phyloP scores from a whole-genome alignment of 2,329 filamentous ascomycete species.

The Raffaelea arxii region DNA sequence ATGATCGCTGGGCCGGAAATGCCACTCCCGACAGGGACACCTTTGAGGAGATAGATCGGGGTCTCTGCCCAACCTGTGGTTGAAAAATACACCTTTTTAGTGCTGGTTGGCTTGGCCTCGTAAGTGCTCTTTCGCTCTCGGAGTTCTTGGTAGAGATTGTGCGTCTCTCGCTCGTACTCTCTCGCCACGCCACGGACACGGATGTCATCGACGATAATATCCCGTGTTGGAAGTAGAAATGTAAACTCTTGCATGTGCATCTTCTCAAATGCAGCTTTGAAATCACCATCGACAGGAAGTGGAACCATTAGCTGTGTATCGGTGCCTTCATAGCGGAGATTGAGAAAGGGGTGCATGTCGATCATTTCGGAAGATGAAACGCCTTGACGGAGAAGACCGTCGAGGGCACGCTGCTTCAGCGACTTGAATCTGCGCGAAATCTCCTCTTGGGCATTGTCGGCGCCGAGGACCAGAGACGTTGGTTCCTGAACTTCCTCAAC shows the following conservation, averaged over 20 bases:
- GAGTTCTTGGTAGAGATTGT: constrained; percentile 75
- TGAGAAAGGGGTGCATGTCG: constrained; percentile 87
- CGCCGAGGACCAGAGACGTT: not conserved
- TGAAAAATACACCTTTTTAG: not conserved
- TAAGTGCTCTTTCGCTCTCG: constrained; percentile 62
- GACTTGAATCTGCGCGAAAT: not conserved
- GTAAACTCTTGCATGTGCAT: constrained; percentile 90
- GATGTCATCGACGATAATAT: constrained; percentile 86
- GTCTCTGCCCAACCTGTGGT: not conserved
- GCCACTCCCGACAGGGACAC: constrained; percentile 12
- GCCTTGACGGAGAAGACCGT: constrained; percentile 63
- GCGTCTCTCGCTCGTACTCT: constrained; percentile 63
- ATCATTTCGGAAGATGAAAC: constrained; percentile 66
- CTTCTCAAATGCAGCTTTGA: constrained; percentile 70
- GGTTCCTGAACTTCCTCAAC: constrained; percentile 23
- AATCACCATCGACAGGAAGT: constrained; percentile 59
- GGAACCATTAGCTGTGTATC: constrained; percentile 85
- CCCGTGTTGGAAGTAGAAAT: constrained; percentile 70
- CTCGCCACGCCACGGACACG: constrained; percentile 68
- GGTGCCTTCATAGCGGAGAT: constrained; percentile 83
- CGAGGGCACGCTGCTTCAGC: constrained; percentile 33
- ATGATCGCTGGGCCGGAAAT: constrained; percentile 7
- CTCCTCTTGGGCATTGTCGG: constrained; percentile 2
- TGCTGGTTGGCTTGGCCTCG: constrained; percentile 26
- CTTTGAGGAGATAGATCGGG: constrained; percentile 11